These are phyloP conservation scores for Viridothelium virens DNA, from an alignment of 495 filamentous ascomycete genomes.

Conservation along the genomic window DNA sequence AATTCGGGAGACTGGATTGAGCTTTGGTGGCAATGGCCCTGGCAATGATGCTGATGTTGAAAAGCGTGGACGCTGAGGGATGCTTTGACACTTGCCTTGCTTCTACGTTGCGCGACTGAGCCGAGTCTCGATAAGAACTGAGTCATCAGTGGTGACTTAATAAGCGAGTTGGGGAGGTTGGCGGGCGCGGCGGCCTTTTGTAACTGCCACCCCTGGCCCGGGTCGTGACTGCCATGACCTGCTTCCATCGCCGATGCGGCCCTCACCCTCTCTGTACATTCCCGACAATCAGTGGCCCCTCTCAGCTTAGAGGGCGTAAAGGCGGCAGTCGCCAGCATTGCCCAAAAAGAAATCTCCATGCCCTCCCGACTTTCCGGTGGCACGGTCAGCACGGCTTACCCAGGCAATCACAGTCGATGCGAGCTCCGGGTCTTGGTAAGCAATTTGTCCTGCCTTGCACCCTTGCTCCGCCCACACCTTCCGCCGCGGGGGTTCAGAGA, in stretches of 20 bases:
- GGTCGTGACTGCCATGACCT: neutral
- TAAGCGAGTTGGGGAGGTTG: neutral
- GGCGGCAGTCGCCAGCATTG: no score
- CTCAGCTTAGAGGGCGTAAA: no score
- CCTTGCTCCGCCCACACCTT: neutral
- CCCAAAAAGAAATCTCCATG: neutral
- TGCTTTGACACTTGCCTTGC: conserved; percentile 1
- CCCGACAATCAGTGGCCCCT: no score
- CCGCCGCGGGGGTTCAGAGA: neutral
- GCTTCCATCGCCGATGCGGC: neutral
- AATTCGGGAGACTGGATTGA: neutral
- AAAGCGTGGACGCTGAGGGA: conserved; percentile 7
- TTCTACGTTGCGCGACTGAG: conserved; percentile 2
- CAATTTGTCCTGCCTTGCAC: no score
- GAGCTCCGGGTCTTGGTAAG: no score
- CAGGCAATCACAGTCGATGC: neutral
- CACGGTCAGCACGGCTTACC: conserved; percentile 9
- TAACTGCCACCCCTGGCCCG: neutral
- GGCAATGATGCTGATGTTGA: neutral
- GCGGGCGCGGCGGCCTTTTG: conserved; percentile 5
- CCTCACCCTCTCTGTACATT: neutral
- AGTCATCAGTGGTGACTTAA: neutral
- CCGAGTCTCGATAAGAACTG: neutral
- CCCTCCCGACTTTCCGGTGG: neutral
- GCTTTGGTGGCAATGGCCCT: neutral